Evolutionary conservation across 179 eudicot species (phyloP), one percentile per base, ranked within the genome.

Genomic region (Nepenthes alata): DNA sequence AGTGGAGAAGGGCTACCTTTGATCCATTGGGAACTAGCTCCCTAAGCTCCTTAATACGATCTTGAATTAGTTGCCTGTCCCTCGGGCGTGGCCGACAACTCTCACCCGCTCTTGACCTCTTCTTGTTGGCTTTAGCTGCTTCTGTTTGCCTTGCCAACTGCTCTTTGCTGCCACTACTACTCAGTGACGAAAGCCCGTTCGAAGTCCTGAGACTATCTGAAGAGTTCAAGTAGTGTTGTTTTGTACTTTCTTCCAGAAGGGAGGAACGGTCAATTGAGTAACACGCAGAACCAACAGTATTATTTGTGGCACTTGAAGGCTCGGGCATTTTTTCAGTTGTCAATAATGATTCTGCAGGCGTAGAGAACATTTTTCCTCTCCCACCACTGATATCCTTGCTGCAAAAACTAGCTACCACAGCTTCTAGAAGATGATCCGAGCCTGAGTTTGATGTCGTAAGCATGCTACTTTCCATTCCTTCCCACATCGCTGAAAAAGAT

Each of bases 51-150:
- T 89, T 93, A 62, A 93, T 77, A 25, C 97, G 95, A 75, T 93
- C 97, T 79, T 89, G 98, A 71, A 93, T 93, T 73, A 93, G 77
- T 63, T 93, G 98, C 66, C 98, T 83, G 71, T 93, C 98, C 73
- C 98, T 89, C 15, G 98, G 98, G 71, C 95, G 81, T 53, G 96
- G 93, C 60, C 86, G 84, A 38, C 80, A 69, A 70, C 72, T 93
- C 69, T 85, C 97, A 59, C 90, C 88, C 53, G 88, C 84, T 55
- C 83, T 89, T 52, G 89, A 85, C 72, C 96, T 81, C 76, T 91
- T 91, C 69, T 80, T 88, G 63, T 65, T 70, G 39, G 60, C 57
- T 71, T 91, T 88, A 13, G 68, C 69, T 7, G 61, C 70, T 62
- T 78, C 95, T 64, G 37, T 63, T 16, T 82, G 56, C 76, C 75